phyloP scores from a whole-genome alignment of 192 early-diverging fungal genomes.

The Coemansia sp. region DNA sequence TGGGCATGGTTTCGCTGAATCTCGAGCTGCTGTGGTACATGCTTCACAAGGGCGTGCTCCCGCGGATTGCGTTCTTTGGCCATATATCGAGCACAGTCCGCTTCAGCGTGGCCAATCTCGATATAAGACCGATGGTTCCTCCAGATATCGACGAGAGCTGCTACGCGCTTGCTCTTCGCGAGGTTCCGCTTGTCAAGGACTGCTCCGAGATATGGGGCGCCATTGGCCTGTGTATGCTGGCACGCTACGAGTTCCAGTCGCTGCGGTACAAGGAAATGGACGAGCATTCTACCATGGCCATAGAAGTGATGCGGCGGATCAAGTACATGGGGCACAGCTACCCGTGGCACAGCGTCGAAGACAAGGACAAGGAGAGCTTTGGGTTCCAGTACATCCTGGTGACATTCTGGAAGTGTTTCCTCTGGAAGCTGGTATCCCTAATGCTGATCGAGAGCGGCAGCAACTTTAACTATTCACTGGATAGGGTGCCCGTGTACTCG shows the following conservation, averaged over 20 bases:
- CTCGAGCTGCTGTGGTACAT: constrained; percentile 46
- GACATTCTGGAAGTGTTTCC: constrained; percentile 51
- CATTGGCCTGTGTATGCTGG: constrained; percentile 43
- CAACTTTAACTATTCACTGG: constrained; percentile 15
- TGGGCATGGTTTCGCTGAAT: constrained; percentile 52
- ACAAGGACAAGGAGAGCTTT: constrained; percentile 37
- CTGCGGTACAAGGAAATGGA: constrained; percentile 46
- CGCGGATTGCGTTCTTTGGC: constrained; percentile 48
- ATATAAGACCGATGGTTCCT: constrained; percentile 37
- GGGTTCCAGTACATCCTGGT: constrained; percentile 49
- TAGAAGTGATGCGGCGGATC: constrained; percentile 39
- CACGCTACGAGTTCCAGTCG: constrained; percentile 53
- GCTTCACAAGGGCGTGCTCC: constrained; percentile 46
- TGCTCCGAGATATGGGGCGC: constrained; percentile 42
- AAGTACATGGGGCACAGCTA: constrained; percentile 24
- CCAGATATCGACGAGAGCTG: constrained; percentile 45
- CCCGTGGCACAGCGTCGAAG: constrained; percentile 30
- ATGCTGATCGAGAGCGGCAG: constrained; percentile 31
- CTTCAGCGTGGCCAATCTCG: constrained; percentile 30
- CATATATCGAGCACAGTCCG: constrained; percentile 48
- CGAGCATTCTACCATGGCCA: constrained; percentile 34
- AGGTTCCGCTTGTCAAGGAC: constrained; percentile 26
- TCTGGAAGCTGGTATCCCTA: constrained; percentile 41
- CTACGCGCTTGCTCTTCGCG: constrained; percentile 39
- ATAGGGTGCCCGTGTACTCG: constrained; percentile 39